Evolutionary conservation across 139 green algal genomes (phyloP).

Genomic region (Diplosphaera chodatii): DNA sequence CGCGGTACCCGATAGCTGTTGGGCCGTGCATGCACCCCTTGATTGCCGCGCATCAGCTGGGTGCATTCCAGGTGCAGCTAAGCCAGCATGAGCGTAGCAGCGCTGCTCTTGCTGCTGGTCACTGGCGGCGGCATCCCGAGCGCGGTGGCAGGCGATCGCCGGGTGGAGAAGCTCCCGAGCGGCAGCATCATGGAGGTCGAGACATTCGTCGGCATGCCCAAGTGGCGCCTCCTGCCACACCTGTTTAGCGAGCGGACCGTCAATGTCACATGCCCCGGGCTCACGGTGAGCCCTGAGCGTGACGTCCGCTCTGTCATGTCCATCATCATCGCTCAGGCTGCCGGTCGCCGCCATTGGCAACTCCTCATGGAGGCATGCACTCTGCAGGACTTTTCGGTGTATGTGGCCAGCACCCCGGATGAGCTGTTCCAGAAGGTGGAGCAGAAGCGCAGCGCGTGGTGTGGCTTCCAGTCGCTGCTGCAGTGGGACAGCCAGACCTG

Average conservation of each 20-base stretch:
- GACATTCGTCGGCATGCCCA: slow-evolving; percentile 5
- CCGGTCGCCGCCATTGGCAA: too few species aligned
- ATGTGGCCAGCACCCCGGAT: slow-evolving; percentile 3
- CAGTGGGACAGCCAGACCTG: slow-evolving; percentile 10
- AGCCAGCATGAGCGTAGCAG: too few species aligned
- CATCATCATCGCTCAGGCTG: background rate
- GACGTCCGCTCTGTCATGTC: background rate
- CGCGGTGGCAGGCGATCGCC: background rate
- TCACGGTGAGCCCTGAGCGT: background rate
- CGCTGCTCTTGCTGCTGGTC: background rate
- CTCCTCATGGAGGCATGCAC: background rate
- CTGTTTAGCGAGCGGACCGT: slow-evolving; percentile 9
- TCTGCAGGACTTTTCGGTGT: slow-evolving; percentile 34
- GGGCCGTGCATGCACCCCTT: too few species aligned
- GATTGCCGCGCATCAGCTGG: too few species aligned
- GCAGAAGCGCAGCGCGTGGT: slow-evolving; percentile 25
- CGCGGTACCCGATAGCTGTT: too few species aligned
- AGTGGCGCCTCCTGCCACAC: slow-evolving; percentile 12
- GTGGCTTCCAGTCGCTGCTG: slow-evolving; percentile 20
- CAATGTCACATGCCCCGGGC: slow-evolving; percentile 6
- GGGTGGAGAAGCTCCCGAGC: background rate
- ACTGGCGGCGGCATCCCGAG: background rate
- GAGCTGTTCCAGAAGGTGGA: slow-evolving; percentile 9
- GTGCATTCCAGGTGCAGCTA: too few species aligned
- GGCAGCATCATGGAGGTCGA: slow-evolving; percentile 5